Conservation (phyloP, 768 basidiomycete species). For the Tulasnella sp. region DNA sequence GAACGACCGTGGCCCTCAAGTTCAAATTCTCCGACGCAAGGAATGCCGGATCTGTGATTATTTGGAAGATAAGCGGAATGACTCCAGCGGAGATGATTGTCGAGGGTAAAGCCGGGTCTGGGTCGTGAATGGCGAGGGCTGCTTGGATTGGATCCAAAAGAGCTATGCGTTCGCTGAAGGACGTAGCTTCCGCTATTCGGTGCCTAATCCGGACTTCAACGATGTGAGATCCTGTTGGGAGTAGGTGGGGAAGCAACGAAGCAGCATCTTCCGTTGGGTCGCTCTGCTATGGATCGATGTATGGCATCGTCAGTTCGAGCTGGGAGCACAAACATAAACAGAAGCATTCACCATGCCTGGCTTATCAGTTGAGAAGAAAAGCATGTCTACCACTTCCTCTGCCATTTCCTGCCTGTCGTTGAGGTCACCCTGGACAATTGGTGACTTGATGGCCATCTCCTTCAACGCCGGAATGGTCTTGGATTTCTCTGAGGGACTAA, state of each 20-base stretch:
- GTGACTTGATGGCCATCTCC: not conserved
- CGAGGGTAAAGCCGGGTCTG: not conserved
- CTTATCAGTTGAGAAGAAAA: not conserved
- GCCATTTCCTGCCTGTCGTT: not conserved
- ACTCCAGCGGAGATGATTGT: not conserved
- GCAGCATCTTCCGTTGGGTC: not conserved
- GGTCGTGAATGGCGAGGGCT: not conserved
- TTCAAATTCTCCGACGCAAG: not conserved
- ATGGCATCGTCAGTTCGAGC: not conserved
- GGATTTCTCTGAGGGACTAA: not conserved
- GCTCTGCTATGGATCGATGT: not conserved
- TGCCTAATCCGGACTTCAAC: not conserved
- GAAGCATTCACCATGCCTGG: not conserved
- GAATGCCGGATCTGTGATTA: not conserved
- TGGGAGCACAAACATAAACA: not conserved
- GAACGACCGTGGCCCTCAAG: not conserved
- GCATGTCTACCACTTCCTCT: not conserved
- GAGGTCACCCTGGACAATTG: not conserved
- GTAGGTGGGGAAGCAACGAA: not conserved
- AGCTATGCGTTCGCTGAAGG: not conserved
- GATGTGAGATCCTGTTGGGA: not conserved
- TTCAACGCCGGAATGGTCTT: not conserved
- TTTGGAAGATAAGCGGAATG: not conserved
- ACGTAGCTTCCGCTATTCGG: not conserved
- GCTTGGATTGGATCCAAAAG: not conserved